phyloP scores from a whole-genome alignment of 1,139 yeast species.

The Diutina mesorugosa region DNA sequence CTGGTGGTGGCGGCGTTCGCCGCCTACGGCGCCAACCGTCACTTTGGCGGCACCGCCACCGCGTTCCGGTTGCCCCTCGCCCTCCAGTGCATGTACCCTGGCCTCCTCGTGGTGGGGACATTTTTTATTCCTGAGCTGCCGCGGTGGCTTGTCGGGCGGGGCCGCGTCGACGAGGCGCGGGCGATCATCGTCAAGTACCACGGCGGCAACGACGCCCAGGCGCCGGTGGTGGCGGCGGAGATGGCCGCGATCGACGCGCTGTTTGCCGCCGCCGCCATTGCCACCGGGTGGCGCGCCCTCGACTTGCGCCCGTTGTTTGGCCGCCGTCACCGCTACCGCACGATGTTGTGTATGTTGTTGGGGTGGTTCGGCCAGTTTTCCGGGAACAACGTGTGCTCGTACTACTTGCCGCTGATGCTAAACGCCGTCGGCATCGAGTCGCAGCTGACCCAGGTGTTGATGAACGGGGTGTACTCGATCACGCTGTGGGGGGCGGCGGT shows the following conservation, averaged over 20 bases:
- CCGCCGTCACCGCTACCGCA: neutral
- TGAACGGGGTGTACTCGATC: neutral
- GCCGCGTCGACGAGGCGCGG: slow-evolving; percentile 23
- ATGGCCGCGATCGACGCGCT: neutral
- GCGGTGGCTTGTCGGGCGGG: slow-evolving; percentile 19
- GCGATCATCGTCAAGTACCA: slow-evolving; percentile 9
- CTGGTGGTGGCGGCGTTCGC: neutral
- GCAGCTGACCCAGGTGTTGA: neutral
- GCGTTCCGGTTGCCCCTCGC: neutral
- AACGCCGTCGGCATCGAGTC: neutral
- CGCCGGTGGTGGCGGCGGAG: neutral
- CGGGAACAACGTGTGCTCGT: neutral
- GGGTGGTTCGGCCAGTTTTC: neutral
- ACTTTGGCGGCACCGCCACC: slow-evolving; percentile 3
- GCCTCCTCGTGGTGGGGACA: neutral
- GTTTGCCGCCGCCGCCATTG: neutral
- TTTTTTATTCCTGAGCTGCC: neutral
- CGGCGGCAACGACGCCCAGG: neutral
- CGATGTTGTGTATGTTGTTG: neutral
- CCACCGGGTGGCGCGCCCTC: neutral
- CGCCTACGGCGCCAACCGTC: neutral
- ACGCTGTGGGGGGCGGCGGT: neutral
- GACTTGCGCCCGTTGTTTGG: neutral
- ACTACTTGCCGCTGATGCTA: neutral
- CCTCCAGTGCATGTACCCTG: neutral